phyloP scores from a whole-genome alignment of 2,329 filamentous ascomycete species.

The Alternaria ventricosa region DNA sequence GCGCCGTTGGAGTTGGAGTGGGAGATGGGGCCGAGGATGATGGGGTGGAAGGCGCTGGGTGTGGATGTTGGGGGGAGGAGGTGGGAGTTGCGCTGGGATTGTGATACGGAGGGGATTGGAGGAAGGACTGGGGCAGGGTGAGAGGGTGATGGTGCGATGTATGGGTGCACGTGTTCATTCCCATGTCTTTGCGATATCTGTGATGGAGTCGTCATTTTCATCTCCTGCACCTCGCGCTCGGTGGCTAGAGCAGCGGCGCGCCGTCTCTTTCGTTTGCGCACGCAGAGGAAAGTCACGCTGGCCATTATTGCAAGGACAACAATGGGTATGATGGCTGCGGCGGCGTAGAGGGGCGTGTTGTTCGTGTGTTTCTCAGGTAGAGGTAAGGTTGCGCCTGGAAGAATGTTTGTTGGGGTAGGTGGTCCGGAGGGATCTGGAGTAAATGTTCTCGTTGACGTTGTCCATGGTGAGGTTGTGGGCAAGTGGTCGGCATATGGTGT shows the following conservation, averaged over 20 bases:
- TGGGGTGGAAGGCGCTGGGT: conserved; percentile 28
- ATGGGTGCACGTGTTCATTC: conserved; percentile 14
- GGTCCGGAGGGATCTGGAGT: not conserved
- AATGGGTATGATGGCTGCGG: conserved; percentile 32
- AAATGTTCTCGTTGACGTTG: not conserved
- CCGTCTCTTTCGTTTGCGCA: conserved; percentile 41
- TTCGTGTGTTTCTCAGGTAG: conserved; percentile 4
- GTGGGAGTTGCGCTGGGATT: not conserved
- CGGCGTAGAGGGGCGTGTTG: conserved; percentile 27
- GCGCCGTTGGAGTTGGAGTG: conserved; percentile 36
- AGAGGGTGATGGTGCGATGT: conserved; percentile 27
- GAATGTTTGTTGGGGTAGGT: not conserved
- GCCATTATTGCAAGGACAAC: conserved; percentile 35
- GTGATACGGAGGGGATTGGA: conserved; percentile 5
- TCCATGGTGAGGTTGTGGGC: not conserved
- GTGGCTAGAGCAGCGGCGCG: conserved; percentile 11
- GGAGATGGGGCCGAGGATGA: conserved; percentile 44
- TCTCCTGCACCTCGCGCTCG: conserved; percentile 26
- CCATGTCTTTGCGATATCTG: conserved; percentile 21
- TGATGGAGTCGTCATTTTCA: conserved; percentile 30
- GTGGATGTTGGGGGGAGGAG: conserved; percentile 23
- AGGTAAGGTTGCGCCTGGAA: not conserved
- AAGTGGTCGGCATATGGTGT: conserved; percentile 4
- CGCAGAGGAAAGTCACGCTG: conserved; percentile 29
- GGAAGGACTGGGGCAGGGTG: not conserved